A percentile compares a stretch with the other conserved stretches of the same genome.
Conservation (phyloP, 257 asterid species). For the Plantago elongata region DNA sequence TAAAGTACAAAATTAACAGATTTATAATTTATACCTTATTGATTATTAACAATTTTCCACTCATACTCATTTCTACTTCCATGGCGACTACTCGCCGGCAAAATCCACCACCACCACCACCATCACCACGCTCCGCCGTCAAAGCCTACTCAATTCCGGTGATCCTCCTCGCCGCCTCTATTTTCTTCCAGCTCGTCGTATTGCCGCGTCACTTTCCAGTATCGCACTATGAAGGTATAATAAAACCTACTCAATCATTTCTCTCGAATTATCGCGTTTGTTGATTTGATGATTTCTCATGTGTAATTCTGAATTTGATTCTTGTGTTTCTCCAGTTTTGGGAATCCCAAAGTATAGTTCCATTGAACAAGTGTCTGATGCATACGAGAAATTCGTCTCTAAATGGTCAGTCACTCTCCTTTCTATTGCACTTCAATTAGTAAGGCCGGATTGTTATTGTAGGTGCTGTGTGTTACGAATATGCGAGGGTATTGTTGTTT, state of each 20-base stretch:
- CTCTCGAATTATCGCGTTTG: background rate
- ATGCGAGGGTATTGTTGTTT: too few species aligned
- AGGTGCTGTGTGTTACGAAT: too few species aligned
- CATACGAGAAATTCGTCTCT: slow-evolving; percentile 57
- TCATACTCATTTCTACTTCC: background rate
- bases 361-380: slow-evolving; percentile 59
- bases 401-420: slow-evolving; percentile 42
- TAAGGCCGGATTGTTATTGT: too few species aligned
- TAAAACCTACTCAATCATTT: background rate
- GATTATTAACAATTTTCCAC: too few species aligned
- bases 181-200: slow-evolving; percentile 72
- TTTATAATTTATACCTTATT: too few species aligned
- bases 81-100: slow-evolving; percentile 45
- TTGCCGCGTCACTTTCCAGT: slow-evolving; percentile 74
- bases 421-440: background rate
- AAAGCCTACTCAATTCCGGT: slow-evolving; percentile 67
- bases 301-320: slow-evolving; percentile 4
- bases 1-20: too few species aligned
- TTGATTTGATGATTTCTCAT: background rate
- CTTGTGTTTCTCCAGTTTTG: slow-evolving; percentile 49
- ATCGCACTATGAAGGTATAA: slow-evolving; percentile 75
- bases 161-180: slow-evolving; percentile 49
- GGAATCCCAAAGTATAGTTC: slow-evolving; percentile 67
- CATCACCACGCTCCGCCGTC: slow-evolving; percentile 23
- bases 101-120: slow-evolving; percentile 7